A percentile compares a stretch with the other conserved stretches of the same genome.
Conservation (phyloP, 495 filamentous ascomycete genomes). For the Bathelium albidoporum region DNA sequence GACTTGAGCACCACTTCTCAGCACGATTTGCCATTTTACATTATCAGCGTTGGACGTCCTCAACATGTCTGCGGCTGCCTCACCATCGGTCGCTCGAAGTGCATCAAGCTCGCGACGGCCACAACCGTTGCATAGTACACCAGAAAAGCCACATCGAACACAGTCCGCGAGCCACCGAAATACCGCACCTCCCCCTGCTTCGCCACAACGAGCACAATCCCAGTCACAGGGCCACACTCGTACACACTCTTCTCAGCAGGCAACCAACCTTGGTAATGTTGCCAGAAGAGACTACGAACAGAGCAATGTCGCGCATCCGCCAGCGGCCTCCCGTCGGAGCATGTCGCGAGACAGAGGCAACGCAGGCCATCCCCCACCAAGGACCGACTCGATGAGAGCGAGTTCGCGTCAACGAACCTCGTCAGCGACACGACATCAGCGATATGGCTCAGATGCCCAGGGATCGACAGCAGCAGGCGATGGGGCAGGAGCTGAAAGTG, state of each 20-base stretch:
- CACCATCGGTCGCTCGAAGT: conserved; percentile 41
- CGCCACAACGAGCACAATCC: conserved; percentile 36
- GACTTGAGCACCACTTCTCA: neutral
- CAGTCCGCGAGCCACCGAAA: conserved; percentile 44
- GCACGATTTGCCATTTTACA: neutral
- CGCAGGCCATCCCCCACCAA: conserved; percentile 38
- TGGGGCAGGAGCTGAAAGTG: conserved; percentile 37
- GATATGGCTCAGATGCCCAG: neutral
- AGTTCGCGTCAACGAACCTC: conserved; percentile 35
- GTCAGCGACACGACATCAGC: conserved; percentile 39
- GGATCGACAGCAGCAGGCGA: neutral
- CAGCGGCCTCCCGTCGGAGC: conserved; percentile 42
- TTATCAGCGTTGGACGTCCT: neutral
- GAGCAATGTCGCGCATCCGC: conserved; percentile 38
- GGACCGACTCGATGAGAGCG: conserved; percentile 39
- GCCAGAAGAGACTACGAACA: conserved; percentile 51
- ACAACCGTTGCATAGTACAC: conserved; percentile 28
- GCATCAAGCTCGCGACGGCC: conserved; percentile 45
- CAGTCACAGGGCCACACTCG: conserved; percentile 43
- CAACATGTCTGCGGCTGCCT: conserved; percentile 46
- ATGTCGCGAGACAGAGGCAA: conserved; percentile 43
- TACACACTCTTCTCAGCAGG: conserved; percentile 39
- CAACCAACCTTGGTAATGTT: conserved; percentile 42
- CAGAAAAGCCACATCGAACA: conserved; percentile 38
- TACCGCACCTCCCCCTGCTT: conserved; percentile 25